Conservation (phyloP, 1,139 yeast species). For the Hemisphaericaspora xylofermentans region DNA sequence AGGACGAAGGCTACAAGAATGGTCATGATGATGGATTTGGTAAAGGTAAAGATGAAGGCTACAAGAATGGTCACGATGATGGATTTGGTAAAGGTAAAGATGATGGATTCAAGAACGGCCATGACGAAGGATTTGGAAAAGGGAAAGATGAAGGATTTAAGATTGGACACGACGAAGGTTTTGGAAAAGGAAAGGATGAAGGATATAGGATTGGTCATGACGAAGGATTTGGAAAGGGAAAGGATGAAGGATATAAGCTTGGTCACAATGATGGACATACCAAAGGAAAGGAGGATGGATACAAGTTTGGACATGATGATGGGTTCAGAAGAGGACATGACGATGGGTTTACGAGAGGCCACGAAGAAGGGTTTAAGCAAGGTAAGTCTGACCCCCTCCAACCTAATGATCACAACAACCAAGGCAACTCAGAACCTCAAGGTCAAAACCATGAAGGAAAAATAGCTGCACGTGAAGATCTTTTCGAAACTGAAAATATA, state of each 20-base stretch:
- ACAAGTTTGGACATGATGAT: no score
- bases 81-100: no score
- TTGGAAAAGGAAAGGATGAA: neutral
- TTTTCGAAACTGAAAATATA: neutral
- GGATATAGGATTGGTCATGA: slow-evolving; percentile 1
- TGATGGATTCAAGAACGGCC: no score
- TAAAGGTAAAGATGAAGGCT: neutral
- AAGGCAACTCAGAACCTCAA: no score
- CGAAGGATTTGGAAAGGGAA: no score
- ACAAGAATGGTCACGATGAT: no score
- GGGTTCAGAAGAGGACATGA: neutral
- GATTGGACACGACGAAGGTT: neutral
- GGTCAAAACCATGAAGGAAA: no score
- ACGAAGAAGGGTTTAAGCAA: no score
- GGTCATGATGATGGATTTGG: neutral
- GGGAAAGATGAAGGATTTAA: neutral
- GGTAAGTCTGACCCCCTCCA: no score
- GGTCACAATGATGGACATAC: neutral
- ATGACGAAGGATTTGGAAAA: neutral
- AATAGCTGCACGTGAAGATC: neutral
- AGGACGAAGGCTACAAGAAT: neutral
- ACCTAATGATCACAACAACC: no score
- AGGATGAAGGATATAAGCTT: neutral
- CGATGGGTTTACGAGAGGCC: no score
- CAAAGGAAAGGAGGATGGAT: no score